A percentile compares a stretch with the other conserved stretches of the same genome.
phyloP scores from a whole-genome alignment of 805 yeast genomes.

The Pichia insulana region DNA sequence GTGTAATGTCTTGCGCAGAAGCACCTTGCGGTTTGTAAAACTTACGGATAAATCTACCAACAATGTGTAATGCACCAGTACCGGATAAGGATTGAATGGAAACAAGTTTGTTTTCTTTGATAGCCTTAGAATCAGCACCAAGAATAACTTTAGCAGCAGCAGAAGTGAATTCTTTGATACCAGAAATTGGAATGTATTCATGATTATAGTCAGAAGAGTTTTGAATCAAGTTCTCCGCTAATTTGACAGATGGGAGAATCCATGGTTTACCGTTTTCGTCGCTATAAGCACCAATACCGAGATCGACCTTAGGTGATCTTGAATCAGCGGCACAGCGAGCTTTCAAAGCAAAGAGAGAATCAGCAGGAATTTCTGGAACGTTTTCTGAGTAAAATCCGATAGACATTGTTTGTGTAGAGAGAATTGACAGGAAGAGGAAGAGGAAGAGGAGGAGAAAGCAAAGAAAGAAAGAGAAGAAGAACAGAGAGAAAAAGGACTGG shows the following conservation, averaged over 20 bases:
- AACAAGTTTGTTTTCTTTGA: conserved; percentile 40
- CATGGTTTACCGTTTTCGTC: conserved; percentile 85
- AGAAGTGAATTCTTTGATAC: conserved; percentile 55
- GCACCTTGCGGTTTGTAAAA: conserved; percentile 29
- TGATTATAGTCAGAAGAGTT: conserved; percentile 61
- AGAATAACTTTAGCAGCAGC: conserved; percentile 69
- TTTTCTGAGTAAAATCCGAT: conserved; percentile 24
- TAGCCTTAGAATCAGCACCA: conserved; percentile 49
- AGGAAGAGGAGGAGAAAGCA: neutral
- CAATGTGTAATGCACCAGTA: conserved; percentile 86
- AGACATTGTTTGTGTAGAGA: neutral
- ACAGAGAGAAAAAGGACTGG: neutral
- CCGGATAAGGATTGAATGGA: conserved; percentile 78
- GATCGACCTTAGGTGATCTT: conserved; percentile 64
- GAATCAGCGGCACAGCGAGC: conserved; percentile 53
- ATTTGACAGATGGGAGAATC: conserved; percentile 70
- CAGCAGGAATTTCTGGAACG: conserved; percentile 66
- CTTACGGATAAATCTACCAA: conserved; percentile 58
- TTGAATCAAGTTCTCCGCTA: conserved; percentile 61
- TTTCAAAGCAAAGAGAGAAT: conserved; percentile 78
- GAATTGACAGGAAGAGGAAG: neutral
- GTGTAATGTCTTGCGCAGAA: conserved; percentile 22
- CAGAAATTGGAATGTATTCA: conserved; percentile 81
- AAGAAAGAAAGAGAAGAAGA: neutral
- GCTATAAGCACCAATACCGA: conserved; percentile 92